Evolutionary conservation across 139 green algal species (phyloP).

Genomic region (Chlorella sp.): DNA sequence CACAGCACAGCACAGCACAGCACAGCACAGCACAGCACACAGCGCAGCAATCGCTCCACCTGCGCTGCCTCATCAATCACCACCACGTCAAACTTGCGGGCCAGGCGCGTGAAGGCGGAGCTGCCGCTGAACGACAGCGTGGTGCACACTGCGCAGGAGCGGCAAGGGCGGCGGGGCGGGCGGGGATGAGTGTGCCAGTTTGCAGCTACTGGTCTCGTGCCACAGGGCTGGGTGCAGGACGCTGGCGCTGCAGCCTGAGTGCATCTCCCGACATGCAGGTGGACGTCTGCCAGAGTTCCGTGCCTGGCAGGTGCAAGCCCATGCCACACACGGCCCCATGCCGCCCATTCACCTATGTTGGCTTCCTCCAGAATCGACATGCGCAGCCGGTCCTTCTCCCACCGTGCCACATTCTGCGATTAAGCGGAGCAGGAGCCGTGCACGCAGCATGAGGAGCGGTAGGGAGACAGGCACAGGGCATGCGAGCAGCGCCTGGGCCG

Average conservation of each 20-base stretch:
- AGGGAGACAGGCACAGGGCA: too few relatives aligned
- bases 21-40: background rate
- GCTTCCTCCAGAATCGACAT: slow-evolving; percentile 82
- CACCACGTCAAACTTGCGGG: slow-evolving; percentile 61
- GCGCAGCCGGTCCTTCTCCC: slow-evolving; percentile 64
- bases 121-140: slow-evolving; percentile 84
- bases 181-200: too few relatives aligned
- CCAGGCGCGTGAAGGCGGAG: slow-evolving; percentile 51
- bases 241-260: too few relatives aligned
- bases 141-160: slow-evolving; percentile 77
- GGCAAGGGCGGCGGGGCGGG: too few relatives aligned
- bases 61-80: slow-evolving; percentile 86
- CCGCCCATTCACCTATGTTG: slow-evolving; percentile 69
- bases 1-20: too few relatives aligned
- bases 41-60: slow-evolving; percentile 42
- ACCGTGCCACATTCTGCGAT: slow-evolving; percentile 8
- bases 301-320: too few relatives aligned
- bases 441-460: background rate
- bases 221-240: too few relatives aligned
- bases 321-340: too few relatives aligned
- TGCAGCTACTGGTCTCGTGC: too few relatives aligned
- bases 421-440: background rate
- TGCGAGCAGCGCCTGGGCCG: background rate
- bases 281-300: too few relatives aligned
- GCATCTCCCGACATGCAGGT: too few relatives aligned